Evolutionary conservation across 164 flowering plant genomes (phyloP), one percentile per base, ranked within the genome.

Genomic region (Stephania japonica): DNA sequence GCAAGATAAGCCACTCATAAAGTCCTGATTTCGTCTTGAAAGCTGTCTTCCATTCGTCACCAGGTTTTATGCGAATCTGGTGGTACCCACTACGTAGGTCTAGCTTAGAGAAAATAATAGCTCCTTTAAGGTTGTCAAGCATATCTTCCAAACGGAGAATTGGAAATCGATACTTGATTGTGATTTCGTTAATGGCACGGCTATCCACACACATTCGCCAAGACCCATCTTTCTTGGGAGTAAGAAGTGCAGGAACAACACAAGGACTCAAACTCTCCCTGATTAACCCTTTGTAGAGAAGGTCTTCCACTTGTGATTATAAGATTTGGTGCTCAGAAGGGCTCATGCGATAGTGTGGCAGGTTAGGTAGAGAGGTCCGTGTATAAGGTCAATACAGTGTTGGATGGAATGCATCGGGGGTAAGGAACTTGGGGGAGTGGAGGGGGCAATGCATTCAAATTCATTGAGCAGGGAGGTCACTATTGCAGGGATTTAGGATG

Each of bases 181-280:
- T 67, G 44, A 67, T n/a, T 18, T 67, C 3, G 43, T 67, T 67
- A 12, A 67, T 7, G 16, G 69, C 69, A n/a, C 62, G 25, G 47
- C 59, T 43, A 49, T 69, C 72, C 1, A 69, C 47, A 69, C 26
- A 69, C 61, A 69, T 44, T 3, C 59, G n/a, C 32, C 72, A 69
- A 4, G 59, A 32, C 0, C 59, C 72, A 69, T 69, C 62, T 25
- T 69, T 69, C 26, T 69, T 69, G 0, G n/a, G 9, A 0, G 24
- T 61, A 7, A 69, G 50, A 1, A 44, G 24, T 9, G 62, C n/a
- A 0, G 72, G 72, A 21, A 53, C 7, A 6, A 61, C 72, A 69
- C 72, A 69, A 69, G 62, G 50, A 6, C 50, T 44, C 1, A 44
- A 12, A 5, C 50, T 44, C 5, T 7, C 13, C 5, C 50, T 1